These are phyloP conservation scores for Marsdenia floribunda DNA, from an alignment of 257 asterid genomes.

Conservation along the genomic window DNA sequence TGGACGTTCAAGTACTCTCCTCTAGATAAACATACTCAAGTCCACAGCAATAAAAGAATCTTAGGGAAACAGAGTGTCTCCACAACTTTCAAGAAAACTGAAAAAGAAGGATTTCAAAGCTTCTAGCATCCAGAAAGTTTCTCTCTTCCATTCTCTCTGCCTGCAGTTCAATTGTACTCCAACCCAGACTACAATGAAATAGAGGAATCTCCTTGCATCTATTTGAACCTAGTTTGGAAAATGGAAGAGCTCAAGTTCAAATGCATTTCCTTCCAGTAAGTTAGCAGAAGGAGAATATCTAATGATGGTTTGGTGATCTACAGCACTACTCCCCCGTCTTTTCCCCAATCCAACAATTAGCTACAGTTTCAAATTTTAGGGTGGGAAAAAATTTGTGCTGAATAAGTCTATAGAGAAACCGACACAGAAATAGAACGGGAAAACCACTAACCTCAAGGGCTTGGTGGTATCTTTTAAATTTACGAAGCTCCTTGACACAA, in stretches of 20 bases:
- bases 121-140: background rate
- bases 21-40: background rate
- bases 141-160: background rate
- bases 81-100: background rate
- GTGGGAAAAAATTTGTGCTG: background rate
- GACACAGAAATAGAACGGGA: background rate
- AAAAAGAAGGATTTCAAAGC: background rate
- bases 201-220: background rate
- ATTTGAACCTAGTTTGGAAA: background rate
- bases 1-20: background rate
- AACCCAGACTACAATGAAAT: background rate
- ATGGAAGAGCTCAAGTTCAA: background rate
- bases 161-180: background rate
- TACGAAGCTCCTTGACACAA: conserved; percentile 62
- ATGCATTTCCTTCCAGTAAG: background rate
- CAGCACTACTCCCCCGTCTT: background rate
- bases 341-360: background rate
- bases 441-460: conserved; percentile 61
- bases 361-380: background rate
- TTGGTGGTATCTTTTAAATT: conserved; percentile 39
- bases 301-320: background rate
- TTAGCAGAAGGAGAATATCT: background rate
- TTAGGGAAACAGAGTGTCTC: background rate
- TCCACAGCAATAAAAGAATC: background rate
- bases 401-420: background rate